Evolutionary conservation across 805 yeast species (phyloP), one percentile per base, ranked within the genome.

Genomic region (Suhomyces emberorum): DNA sequence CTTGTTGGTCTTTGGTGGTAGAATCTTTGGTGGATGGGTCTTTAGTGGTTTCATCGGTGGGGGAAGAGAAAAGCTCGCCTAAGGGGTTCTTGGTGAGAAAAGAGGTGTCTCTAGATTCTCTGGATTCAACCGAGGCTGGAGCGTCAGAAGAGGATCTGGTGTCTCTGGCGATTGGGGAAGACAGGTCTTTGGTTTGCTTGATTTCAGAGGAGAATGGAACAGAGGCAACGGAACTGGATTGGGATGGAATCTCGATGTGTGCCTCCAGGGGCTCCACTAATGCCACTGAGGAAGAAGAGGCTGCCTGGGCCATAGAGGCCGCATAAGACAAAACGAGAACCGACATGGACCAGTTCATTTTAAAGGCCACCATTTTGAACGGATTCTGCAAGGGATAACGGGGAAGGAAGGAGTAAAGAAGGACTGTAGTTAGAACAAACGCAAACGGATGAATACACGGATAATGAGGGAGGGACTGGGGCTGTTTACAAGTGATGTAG

Each of bases 391-490:
- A 16, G 18, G 16, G 28, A 27, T 14, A 23, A 15, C 24, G 19
- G 36, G 32, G 10, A 41, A 39, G 31, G 34, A 15, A 14, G 21
- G 41, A 26, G 18, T 30, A 42, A 52, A 39, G 59, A 54, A 44
- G 33, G 59, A 54, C 59, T 42, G 48, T 37, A 44, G 59, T 54
- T 42, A 47, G 55, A 41, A 34, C 27, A 15, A 32, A 30, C 28
- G 20, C 24, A 24, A 28, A 29, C 32, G 28, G 28, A 18, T 20
- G 22, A n/a, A n/a, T n/a, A n/a, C n/a, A n/a, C n/a, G n/a, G n/a
- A n/a, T n/a, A n/a, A n/a, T n/a, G n/a, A n/a, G n/a, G n/a, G n/a
- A n/a, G n/a, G n/a, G n/a, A n/a, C n/a, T n/a, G n/a, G n/a, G n/a
- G n/a, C n/a, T n/a, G n/a, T n/a, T n/a, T n/a, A n/a, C n/a, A n/a